Base-by-base conservation (phyloP, 2,329 filamentous ascomycete genomes). In the Venturia carpophila region DNA sequence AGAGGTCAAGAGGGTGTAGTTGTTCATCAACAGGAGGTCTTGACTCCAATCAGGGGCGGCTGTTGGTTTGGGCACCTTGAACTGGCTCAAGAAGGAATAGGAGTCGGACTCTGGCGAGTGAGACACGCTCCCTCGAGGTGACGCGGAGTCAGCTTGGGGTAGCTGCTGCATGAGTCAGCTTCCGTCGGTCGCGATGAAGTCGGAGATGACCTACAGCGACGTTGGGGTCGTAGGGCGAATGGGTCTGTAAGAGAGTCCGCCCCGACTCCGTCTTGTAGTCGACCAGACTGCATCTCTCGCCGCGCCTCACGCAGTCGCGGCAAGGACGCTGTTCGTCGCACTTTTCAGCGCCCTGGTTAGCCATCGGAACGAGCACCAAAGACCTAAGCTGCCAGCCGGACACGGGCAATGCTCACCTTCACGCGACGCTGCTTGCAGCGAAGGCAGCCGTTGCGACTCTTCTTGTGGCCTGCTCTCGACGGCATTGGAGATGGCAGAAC, bases 401-500 rank as follows among this genome's bases (percentile, higher is more conserved):
- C n/a, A n/a, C n/a, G n/a, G n/a, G n/a, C 17, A 60, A 34, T 60
- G n/a, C 45, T 63, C 19, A 63, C 61, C 47, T 64, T 64, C 47
- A 64, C 63, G 24, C 63, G 63, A 9, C 63, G 63, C 52, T 56
- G 47, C 52, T 64, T 64, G 37, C 63, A 64, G 11, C 63, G 43
- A n/a, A 56, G 47, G 21, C 63, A 64, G 27, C 63, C 63, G 19
- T 41, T 64, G 17, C 63, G 63, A n/a, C 43, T 55, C 37, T 64
- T 64, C 52, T 47, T 64, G 41, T 64, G 63, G 41, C 41, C 61
- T 47, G 61, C 61, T 63, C 61, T 63, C 24, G 61, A 63, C 43
- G 61, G 61, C 61, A 63, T 63, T 19, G 11, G 52, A 37, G 27
- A 13, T 1, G n/a, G 49, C 49, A 21, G 49, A 6, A 52, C 24